phyloP scores from a whole-genome alignment of 805 yeast genomes.

The Hermanozyma aechmeae region DNA sequence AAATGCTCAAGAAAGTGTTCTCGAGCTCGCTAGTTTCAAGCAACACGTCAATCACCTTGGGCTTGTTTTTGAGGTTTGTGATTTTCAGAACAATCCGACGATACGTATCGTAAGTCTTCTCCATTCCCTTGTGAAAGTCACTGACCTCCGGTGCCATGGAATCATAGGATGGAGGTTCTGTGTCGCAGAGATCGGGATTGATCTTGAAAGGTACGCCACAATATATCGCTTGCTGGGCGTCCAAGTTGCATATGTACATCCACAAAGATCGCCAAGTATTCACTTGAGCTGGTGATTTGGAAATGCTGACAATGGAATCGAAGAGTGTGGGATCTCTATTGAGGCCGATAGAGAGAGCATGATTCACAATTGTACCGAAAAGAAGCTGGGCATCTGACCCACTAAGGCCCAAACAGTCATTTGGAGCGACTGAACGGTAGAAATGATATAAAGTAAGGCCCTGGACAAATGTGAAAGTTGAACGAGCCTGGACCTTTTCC shows the following conservation, averaged over 20 bases:
- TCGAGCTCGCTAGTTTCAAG: constrained; percentile 28
- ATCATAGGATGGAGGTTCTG: constrained; percentile 15
- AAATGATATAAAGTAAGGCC: constrained; percentile 21
- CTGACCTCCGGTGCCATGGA: constrained; percentile 2
- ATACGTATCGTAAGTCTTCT: constrained; percentile 16
- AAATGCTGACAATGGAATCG: constrained; percentile 19
- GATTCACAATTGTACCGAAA: constrained; percentile 26
- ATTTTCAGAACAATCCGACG: constrained; percentile 19
- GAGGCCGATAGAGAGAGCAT: constrained; percentile 31
- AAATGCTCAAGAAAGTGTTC: constrained; percentile 21
- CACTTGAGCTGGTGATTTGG: constrained; percentile 16
- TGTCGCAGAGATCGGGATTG: constrained; percentile 22
- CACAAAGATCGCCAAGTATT: constrained; percentile 30
- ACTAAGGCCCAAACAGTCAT: constrained; percentile 33
- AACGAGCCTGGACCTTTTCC: constrained; percentile 17
- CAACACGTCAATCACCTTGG: constrained; percentile 26
- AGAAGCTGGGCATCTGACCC: constrained; percentile 30
- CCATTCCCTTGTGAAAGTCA: constrained; percentile 6
- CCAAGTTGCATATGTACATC: constrained; percentile 19
- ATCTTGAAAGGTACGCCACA: constrained; percentile 23
- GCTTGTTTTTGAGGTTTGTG: constrained; percentile 17
- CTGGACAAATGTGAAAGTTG: constrained; percentile 28
- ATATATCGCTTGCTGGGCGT: constrained; percentile 23
- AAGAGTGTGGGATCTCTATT: constrained; percentile 30
- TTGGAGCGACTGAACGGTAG: constrained; percentile 29